Conservation (phyloP, 306 rosid genomes). For the Rosa chinensis region DNA sequence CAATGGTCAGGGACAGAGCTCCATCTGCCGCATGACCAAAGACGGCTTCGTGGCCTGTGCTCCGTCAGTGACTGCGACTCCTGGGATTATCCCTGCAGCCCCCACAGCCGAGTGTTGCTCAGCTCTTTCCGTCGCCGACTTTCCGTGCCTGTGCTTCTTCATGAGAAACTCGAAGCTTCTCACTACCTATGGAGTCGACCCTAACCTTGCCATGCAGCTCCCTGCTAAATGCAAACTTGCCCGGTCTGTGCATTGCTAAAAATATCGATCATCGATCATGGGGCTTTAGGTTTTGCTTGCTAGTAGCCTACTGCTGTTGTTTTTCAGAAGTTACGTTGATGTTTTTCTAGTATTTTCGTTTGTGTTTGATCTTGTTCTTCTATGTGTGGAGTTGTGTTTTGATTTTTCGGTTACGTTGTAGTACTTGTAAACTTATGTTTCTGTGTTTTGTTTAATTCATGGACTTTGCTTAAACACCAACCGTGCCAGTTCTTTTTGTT, state of each 20-base stretch:
- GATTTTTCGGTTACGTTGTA: neutral
- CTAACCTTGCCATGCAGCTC: slow-evolving; percentile 48
- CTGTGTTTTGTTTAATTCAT: neutral
- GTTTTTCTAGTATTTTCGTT: neutral
- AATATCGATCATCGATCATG: neutral
- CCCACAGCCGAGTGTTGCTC: slow-evolving; percentile 44
- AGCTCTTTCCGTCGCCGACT: slow-evolving; percentile 41
- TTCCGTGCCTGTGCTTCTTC: slow-evolving; percentile 47
- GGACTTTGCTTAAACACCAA: neutral
- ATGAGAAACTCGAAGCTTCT: slow-evolving; percentile 32
- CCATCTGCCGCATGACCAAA: slow-evolving; percentile 29
- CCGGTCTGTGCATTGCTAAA: slow-evolving; percentile 36
- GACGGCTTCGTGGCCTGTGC: slow-evolving; percentile 37
- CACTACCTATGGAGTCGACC: slow-evolving; percentile 35
- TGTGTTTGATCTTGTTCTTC: neutral
- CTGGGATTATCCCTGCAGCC: slow-evolving; percentile 25
- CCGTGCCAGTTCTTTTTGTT: neutral
- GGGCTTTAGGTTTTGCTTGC: neutral
- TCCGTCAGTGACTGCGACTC: slow-evolving; percentile 28
- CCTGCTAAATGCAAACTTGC: slow-evolving; percentile 48
- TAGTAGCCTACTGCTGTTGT: neutral
- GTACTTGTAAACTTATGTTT: neutral
- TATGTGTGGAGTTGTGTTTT: neutral
- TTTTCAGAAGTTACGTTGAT: neutral
- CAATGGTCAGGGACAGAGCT: neutral